Conservation (phyloP, 768 basidiomycete species). For the Kondoa subrosea region DNA sequence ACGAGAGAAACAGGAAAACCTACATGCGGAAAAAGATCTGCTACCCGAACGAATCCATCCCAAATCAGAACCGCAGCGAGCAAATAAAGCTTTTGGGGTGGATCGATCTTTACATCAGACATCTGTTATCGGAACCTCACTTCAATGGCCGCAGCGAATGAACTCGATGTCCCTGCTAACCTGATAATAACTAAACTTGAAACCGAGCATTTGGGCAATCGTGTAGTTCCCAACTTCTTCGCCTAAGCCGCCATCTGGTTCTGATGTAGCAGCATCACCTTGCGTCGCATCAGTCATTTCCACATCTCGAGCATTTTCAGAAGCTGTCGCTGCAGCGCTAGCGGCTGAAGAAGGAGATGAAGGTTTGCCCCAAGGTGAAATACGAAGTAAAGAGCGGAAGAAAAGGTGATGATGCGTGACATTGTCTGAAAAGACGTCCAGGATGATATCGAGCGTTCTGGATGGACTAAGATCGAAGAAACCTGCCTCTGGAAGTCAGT, state of each 20-base stretch:
- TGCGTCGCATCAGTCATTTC: constrained; percentile 21
- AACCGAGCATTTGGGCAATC: constrained; percentile 77
- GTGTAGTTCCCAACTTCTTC: constrained; percentile 24
- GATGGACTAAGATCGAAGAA: constrained; percentile 96
- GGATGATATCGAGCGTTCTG: constrained; percentile 75
- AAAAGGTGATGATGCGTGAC: constrained; percentile 68
- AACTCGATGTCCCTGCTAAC: constrained; percentile 34
- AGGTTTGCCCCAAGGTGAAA: constrained; percentile 57
- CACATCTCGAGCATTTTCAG: neutral
- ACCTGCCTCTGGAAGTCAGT: constrained; percentile 30
- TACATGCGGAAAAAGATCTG: constrained; percentile 88
- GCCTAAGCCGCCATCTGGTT: constrained; percentile 26
- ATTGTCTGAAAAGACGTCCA: constrained; percentile 75
- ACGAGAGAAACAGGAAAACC: constrained; percentile 26
- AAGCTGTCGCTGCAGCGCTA: neutral
- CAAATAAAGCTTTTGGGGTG: constrained; percentile 54
- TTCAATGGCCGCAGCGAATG: neutral
- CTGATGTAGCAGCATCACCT: constrained; percentile 27
- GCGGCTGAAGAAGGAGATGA: neutral
- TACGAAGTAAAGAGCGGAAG: constrained; percentile 68
- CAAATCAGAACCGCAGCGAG: constrained; percentile 74
- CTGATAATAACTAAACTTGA: constrained; percentile 86
- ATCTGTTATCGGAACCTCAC: neutral
- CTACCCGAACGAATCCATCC: constrained; percentile 67
- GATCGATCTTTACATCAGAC: constrained; percentile 35